Conservation (phyloP, 495 filamentous ascomycete species). For the Daldinia childiae region DNA sequence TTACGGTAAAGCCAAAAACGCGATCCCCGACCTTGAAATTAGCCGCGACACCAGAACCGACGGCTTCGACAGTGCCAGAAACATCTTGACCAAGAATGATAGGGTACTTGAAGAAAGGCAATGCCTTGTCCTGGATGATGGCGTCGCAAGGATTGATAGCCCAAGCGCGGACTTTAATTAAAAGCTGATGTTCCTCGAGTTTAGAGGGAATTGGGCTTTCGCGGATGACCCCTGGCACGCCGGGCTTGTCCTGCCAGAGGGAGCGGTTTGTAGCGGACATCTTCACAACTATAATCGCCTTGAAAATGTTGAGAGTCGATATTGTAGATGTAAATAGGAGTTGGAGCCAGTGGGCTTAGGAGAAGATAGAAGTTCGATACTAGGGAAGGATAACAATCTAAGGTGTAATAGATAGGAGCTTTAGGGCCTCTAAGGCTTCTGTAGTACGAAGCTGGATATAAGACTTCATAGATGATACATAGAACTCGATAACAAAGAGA, state of each 20-base stretch:
- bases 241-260: not conserved
- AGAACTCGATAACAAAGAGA: not conserved
- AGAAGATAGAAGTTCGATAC: not conserved
- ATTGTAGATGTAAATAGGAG: not conserved
- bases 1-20: constrained; percentile 27
- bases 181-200: constrained; percentile 1
- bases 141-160: constrained; percentile 24
- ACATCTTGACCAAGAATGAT: constrained; percentile 28
- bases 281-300: too few relatives aligned
- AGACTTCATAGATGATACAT: not conserved
- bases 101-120: constrained; percentile 27
- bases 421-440: not conserved
- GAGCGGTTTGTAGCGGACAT: not conserved
- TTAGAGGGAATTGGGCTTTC: not conserved
- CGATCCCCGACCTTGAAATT: constrained; percentile 24
- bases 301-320: not conserved
- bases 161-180: constrained; percentile 11
- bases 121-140: constrained; percentile 17
- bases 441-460: not conserved
- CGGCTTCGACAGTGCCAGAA: constrained; percentile 23
- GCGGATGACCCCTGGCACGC: not conserved
- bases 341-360: not conserved
- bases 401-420: not conserved
- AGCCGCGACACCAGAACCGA: constrained; percentile 7
- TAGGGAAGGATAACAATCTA: too few relatives aligned